These are phyloP conservation scores for Blastobotrys robertii DNA, from an alignment of 805 yeast species.

Conservation along the genomic window DNA sequence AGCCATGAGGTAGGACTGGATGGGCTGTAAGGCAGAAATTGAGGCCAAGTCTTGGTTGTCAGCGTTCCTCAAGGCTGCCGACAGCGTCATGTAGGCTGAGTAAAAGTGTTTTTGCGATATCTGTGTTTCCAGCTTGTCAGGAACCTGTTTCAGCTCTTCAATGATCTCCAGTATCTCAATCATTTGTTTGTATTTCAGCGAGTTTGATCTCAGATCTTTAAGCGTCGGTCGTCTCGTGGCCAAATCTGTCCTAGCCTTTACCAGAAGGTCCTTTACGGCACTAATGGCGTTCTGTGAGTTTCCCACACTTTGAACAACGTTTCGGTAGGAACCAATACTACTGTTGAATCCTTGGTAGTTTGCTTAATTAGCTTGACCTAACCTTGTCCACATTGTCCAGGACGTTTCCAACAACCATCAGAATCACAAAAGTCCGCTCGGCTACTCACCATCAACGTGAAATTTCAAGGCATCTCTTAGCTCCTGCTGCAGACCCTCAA, in stretches of 20 bases:
- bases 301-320: conserved; percentile 51
- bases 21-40: conserved; percentile 25
- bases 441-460: conserved; percentile 50
- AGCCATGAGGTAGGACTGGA: conserved; percentile 24
- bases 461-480: conserved; percentile 49
- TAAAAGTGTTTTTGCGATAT: conserved; percentile 64
- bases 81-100: conserved; percentile 50
- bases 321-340: conserved; percentile 75
- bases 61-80: conserved; percentile 30
- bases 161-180: conserved; percentile 61
- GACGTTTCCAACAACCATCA: not conserved
- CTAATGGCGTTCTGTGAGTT: conserved; percentile 54
- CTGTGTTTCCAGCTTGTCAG: conserved; percentile 53
- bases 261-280: conserved; percentile 40
- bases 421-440: not conserved
- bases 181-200: conserved; percentile 55
- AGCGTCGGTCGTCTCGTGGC: conserved; percentile 47
- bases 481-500: conserved; percentile 46
- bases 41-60: conserved; percentile 23
- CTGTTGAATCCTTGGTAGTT: conserved; percentile 75
- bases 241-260: conserved; percentile 40
- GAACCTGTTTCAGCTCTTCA: conserved; percentile 47
- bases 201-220: conserved; percentile 53
- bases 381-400: not conserved
- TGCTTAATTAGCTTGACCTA: conserved; percentile 23